Percentiles rank a stretch among this genome's conserved stretches.
These are phyloP conservation scores for Saccharomycopsis guyanensis DNA, from an alignment of 805 yeast genomes.

Conservation along the genomic window DNA sequence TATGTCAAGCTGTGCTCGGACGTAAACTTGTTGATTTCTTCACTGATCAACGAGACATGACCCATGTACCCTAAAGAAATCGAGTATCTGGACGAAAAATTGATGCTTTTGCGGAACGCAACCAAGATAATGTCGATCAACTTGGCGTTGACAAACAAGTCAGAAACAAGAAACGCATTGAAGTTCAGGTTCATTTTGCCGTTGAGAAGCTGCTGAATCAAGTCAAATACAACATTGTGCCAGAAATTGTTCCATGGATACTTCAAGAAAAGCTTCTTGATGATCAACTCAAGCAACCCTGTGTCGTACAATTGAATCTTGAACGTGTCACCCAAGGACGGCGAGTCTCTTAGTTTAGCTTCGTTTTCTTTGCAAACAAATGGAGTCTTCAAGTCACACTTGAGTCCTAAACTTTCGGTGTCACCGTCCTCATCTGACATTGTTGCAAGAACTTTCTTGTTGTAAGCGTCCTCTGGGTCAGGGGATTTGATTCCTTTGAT, in stretches of 20 bases:
- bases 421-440: constrained; percentile 5
- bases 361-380: constrained; percentile 30
- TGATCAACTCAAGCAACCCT: constrained; percentile 57
- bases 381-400: constrained; percentile 5
- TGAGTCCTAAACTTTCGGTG: constrained; percentile 1
- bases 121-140: constrained; percentile 14
- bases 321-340: constrained; percentile 81
- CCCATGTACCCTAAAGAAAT: constrained; percentile 78
- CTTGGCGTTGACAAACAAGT: constrained; percentile 26
- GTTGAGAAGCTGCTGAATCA: constrained; percentile 88
- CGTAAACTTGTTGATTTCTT: constrained; percentile 18
- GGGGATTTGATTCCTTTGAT: not conserved
- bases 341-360: constrained; percentile 39
- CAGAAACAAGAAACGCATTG: constrained; percentile 68
- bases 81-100: constrained; percentile 3
- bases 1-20: constrained; percentile 4
- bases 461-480: not conserved
- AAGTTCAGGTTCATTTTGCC: constrained; percentile 82
- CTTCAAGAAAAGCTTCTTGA: constrained; percentile 58
- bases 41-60: constrained; percentile 34
- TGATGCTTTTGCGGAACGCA: constrained; percentile 10
- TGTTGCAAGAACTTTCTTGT: not conserved
- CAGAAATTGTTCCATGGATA: constrained; percentile 97
- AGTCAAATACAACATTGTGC: constrained; percentile 95
- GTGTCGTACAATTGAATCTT: constrained; percentile 78